Evolutionary conservation across 2,329 filamentous ascomycete genomes (phyloP).

Genomic region (Cladosporium sp.): DNA sequence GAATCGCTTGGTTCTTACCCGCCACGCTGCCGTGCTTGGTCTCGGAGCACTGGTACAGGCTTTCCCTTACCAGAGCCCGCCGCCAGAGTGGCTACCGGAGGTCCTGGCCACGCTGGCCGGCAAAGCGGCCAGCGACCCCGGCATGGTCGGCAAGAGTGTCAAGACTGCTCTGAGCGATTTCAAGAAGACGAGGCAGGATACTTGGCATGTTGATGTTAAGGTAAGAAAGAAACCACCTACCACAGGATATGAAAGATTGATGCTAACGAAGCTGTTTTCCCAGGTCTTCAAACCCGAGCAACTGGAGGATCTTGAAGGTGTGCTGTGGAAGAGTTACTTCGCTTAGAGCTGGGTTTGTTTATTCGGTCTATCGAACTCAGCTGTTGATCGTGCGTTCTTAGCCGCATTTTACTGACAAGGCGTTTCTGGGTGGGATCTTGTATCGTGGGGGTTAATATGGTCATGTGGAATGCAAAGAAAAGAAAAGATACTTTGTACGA

Average conservation of each 20-base stretch:
- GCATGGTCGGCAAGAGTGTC: conserved; percentile 90
- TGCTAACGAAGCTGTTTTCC: background rate
- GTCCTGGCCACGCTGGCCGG: conserved; percentile 80
- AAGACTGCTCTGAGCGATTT: conserved; percentile 94
- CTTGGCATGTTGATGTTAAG: conserved; percentile 97
- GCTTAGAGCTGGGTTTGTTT: conserved; percentile 49
- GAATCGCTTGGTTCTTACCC: conserved; percentile 71
- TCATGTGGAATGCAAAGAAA: background rate
- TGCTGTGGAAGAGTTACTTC: conserved; percentile 99
- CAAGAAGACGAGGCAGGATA: conserved; percentile 99
- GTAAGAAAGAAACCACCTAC: conserved; percentile 48
- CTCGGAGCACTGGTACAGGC: conserved; percentile 88
- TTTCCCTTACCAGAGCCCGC: conserved; percentile 92
- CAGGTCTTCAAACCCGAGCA: conserved; percentile 84
- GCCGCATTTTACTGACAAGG: background rate
- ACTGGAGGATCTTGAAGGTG: conserved; percentile 89
- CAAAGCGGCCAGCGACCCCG: conserved; percentile 80
- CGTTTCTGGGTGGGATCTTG: background rate
- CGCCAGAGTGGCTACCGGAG: conserved; percentile 89
- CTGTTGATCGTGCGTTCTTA: background rate
- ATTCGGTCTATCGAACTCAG: background rate
- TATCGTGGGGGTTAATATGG: background rate
- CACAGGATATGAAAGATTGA: background rate
- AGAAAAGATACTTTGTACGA: background rate
- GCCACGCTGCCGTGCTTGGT: conserved; percentile 88